Evolutionary conservation across 2,329 filamentous ascomycete genomes (phyloP), one percentile per base, ranked within the genome.

Genomic region (Aspergillus alliaceus): DNA sequence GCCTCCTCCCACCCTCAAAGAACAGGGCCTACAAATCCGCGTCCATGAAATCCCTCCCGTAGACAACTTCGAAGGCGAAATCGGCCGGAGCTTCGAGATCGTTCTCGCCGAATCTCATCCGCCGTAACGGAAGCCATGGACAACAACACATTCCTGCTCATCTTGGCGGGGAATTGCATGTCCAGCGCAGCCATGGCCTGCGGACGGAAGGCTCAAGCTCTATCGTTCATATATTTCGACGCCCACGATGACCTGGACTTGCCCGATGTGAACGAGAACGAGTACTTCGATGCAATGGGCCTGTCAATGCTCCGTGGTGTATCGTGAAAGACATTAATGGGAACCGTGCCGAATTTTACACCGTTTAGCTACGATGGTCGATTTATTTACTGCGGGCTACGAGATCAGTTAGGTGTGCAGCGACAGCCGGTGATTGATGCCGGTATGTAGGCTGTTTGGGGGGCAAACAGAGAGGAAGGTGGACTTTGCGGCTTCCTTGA

Each of bases 201-300:
- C 3, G 76, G 77, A 0, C 53, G 77, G 5, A 24, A 56, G 0
- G 54, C 55, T n/a, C 32, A 55, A 5, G 63, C 68, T 14, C 62
- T 75, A 2, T 63, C 63, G 0, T 76, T 72, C 37, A 63, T 79
- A 11, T 79, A 75, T 66, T 77, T 80, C 49, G 77, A 79, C 47
- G 77, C 76, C 2, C 77, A 79, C 46, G 75, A 78, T 51, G 76
- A 79, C 54, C 69, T 76, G 48, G 71, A 75, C 44, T 72, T 69
- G 0, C 73, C 74, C 0, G 68, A 70, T 22, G 71, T 71, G 25
- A 67, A 73, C 5, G 59, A 65, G 11, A 75, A 72, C 50, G 75
- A 73, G 1, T 76, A 76, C 37, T 64, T 77, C 6, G 75, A 76
- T 53, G 69, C 69, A 0, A 74, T 75, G 70, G 72, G 65, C 0